phyloP scores from a whole-genome alignment of 495 filamentous ascomycete species.

The Trichocladium antarcticum region DNA sequence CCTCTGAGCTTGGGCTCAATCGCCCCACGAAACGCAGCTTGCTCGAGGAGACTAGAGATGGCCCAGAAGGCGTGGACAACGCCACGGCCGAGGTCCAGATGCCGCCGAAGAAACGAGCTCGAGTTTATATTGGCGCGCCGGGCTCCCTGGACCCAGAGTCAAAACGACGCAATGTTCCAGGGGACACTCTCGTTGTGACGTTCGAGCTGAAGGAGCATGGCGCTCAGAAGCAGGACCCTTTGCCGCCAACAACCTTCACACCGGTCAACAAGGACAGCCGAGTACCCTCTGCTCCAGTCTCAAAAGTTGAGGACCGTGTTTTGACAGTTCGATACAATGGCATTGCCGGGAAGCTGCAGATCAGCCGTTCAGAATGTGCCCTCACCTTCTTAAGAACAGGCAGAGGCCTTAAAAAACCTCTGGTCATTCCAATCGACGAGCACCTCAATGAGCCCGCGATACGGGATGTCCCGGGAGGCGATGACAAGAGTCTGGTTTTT shows the following conservation, averaged over 20 bases:
- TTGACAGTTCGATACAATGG: constrained; percentile 14
- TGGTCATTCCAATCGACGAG: constrained; percentile 12
- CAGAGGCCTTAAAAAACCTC: constrained; percentile 6
- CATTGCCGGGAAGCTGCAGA: constrained; percentile 10
- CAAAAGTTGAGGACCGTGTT: not conserved
- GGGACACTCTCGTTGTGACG: constrained; percentile 27
- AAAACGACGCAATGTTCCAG: constrained; percentile 6
- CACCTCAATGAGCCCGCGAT: constrained; percentile 9
- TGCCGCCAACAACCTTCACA: not conserved
- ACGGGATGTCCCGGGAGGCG: constrained; percentile 9
- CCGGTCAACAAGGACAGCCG: not conserved
- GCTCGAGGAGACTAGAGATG: constrained; percentile 1
- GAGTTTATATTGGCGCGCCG: constrained; percentile 14
- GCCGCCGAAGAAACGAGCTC: not conserved
- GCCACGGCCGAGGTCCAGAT: not conserved
- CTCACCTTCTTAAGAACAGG: constrained; percentile 8
- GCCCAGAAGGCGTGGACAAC: not conserved
- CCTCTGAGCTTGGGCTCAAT: not conserved
- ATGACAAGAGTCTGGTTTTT: constrained; percentile 12
- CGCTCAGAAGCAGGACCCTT: not conserved
- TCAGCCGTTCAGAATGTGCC: not conserved
- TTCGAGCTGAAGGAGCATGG: constrained; percentile 21
- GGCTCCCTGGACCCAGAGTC: constrained; percentile 16
- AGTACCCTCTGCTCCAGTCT: not conserved
- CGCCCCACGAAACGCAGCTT: constrained; percentile 1